Evolutionary conservation across 2,329 filamentous ascomycete species (phyloP).

Genomic region (Paracorniculantispora psalliotae): DNA sequence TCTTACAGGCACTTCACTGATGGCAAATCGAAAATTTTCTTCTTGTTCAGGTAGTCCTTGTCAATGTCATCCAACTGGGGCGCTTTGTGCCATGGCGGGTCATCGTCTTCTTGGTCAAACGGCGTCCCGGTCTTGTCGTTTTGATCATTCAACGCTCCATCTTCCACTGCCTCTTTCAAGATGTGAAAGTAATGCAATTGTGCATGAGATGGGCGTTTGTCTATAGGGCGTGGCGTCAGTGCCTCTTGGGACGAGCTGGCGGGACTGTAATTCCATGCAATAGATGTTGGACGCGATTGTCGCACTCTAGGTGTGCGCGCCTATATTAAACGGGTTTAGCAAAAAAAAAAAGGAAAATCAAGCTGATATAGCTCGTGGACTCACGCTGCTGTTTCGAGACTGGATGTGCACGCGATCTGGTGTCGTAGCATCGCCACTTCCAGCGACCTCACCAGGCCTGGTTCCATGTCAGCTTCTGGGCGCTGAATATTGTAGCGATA

Average conservation of each 20-base stretch:
- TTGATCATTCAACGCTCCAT: not conserved
- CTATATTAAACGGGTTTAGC: not conserved
- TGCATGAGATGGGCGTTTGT: not conserved
- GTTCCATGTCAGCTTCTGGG: too few relatives aligned
- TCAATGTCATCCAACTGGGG: constrained; percentile 3
- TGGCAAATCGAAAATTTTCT: not conserved
- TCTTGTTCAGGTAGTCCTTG: constrained; percentile 9
- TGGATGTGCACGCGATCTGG: too few relatives aligned
- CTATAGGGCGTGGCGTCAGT: not conserved
- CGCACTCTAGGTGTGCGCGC: not conserved
- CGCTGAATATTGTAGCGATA: not conserved
- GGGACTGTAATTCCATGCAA: not conserved
- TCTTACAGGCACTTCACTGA: not conserved
- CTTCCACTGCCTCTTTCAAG: not conserved
- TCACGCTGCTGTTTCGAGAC: not conserved
- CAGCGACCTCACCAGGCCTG: not conserved
- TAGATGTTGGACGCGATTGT: not conserved
- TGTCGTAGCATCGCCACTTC: not conserved
- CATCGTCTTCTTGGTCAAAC: not conserved
- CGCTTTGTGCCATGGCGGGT: not conserved
- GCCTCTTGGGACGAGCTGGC: not conserved
- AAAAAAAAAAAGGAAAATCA: too few relatives aligned
- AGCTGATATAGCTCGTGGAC: too few relatives aligned
- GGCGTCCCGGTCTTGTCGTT: not conserved
- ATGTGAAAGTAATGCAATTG: constrained; percentile 3